Base-by-base conservation (phyloP, 345 rosid species). In the Limnanthes douglasii region DNA sequence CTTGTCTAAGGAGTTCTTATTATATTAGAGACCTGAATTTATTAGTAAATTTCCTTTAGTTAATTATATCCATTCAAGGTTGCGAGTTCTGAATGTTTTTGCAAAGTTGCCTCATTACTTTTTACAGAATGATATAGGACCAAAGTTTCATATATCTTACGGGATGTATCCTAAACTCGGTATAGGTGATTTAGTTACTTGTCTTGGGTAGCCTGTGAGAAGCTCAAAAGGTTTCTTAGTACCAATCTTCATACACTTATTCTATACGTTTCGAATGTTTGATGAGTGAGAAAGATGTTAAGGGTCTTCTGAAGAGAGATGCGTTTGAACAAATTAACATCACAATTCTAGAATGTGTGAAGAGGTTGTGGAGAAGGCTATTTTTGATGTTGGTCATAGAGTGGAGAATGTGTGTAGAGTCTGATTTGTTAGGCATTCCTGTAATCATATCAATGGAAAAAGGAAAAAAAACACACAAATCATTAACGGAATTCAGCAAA, bases 231-330 rank as follows among this genome's bases (percentile, higher is more conserved):
- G 59, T 70, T 90, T 35, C 75, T 90, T 6, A 90, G 98, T 53
- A 95, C 98, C 14, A 90, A 90, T 50, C 92, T 95, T 0, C 70
- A 50, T 63, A 81, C 95, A 1, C 98, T n/a, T n/a, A n/a, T n/a
- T n/a, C 98, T 15, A 31, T 90, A 45, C 70, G 77, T 56, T 70
- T 90, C n/a, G 98, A 90, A 48, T 90, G 98, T 59, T 48, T 90
- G 46, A 90, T 90, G 94, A 94, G 80, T 8, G 98, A 90, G 61
- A 90, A 80, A 58, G 98, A 90, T 53, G 98, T 90, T 4, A 74
- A 65, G 43, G 79, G 96, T 21, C 47, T 54, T 49, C 80, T 90
- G 31, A 90, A 77, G 69, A 80, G 98, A 57, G 98, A 90, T 1
- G 96, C 74, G 43, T 72, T 90, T 50, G 96, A 90, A 45, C 70